Conservation (phyloP, 2,329 filamentous ascomycete genomes). For the Colletotrichum noveboracense region DNA sequence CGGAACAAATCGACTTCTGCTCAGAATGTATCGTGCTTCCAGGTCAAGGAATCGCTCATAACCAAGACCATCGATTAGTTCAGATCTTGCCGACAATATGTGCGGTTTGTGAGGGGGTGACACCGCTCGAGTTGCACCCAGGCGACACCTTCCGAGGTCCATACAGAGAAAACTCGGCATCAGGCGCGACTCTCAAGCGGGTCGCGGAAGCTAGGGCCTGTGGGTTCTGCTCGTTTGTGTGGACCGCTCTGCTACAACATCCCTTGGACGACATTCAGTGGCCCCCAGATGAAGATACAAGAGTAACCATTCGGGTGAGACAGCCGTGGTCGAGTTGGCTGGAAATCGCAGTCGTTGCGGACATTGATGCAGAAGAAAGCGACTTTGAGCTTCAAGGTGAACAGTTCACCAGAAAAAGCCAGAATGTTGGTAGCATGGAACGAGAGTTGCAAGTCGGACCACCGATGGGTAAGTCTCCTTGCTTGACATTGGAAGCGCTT, state of each 20-base stretch:
- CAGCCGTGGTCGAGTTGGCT: not conserved
- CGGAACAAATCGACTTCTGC: not conserved
- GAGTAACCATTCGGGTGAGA: not conserved
- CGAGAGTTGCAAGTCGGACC: not conserved
- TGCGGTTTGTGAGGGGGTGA: not conserved
- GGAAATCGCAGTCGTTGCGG: not conserved
- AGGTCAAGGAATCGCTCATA: not conserved
- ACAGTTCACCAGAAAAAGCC: not conserved
- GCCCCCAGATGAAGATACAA: not conserved
- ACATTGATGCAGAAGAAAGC: fast-evolving
- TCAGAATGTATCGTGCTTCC: fast-evolving
- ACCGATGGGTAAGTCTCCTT: not conserved
- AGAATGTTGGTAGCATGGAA: not conserved
- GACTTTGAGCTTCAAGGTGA: not conserved
- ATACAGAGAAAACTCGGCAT: not conserved
- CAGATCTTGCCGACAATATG: not conserved
- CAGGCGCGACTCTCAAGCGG: not conserved
- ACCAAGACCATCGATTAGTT: not conserved
- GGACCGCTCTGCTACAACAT: not conserved
- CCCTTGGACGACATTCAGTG: not conserved
- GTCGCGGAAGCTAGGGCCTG: not conserved
- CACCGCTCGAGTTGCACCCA: fast-evolving
- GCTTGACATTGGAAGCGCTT: fast-evolving
- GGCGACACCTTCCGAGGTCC: not conserved
- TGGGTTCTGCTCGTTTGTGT: not conserved